phyloP scores from a whole-genome alignment of 2,329 filamentous ascomycete species.

The Talaromyces sp. region DNA sequence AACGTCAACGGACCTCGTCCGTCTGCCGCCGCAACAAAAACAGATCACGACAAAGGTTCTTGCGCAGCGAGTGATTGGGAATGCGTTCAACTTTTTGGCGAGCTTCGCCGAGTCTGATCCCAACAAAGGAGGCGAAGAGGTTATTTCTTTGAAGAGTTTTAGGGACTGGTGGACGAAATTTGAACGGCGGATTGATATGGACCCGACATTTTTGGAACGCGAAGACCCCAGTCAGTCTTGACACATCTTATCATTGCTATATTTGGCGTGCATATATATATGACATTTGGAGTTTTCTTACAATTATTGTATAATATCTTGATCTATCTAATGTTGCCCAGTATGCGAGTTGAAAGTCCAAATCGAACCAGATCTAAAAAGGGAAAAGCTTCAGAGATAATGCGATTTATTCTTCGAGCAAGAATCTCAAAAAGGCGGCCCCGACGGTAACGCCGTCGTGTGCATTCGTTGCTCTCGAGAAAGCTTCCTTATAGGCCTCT shows the following conservation, averaged over 20 bases:
- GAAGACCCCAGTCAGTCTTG: slow-evolving; percentile 42
- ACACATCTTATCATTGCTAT: neutral
- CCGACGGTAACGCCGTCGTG: slow-evolving; percentile 79
- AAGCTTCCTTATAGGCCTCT: slow-evolving; percentile 62
- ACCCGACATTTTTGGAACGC: slow-evolving; percentile 84
- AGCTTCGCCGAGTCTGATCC: slow-evolving; percentile 66
- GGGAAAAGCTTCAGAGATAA: neutral
- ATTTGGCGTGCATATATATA: neutral
- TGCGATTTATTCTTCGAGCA: slow-evolving; percentile 48
- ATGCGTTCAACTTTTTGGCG: slow-evolving; percentile 93
- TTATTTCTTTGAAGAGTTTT: slow-evolving; percentile 90
- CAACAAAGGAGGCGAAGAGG: slow-evolving; percentile 61
- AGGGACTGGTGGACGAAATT: slow-evolving; percentile 99
- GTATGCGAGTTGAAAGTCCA: neutral
- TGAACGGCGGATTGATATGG: slow-evolving; percentile 74
- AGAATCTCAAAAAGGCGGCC: slow-evolving; percentile 69
- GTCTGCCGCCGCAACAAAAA: slow-evolving; percentile 22
- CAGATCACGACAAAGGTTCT: slow-evolving; percentile 66
- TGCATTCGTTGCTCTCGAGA: slow-evolving; percentile 57
- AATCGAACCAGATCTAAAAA: neutral
- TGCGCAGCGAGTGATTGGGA: slow-evolving; percentile 90
- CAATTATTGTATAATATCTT: slow-evolving; percentile 7
- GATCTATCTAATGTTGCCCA: slow-evolving; percentile 6
- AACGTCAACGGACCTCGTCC: slow-evolving; percentile 25
- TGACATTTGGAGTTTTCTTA: neutral